phyloP scores from a whole-genome alignment of 1,284 basidiomycete species.

The Marasmius sp. region DNA sequence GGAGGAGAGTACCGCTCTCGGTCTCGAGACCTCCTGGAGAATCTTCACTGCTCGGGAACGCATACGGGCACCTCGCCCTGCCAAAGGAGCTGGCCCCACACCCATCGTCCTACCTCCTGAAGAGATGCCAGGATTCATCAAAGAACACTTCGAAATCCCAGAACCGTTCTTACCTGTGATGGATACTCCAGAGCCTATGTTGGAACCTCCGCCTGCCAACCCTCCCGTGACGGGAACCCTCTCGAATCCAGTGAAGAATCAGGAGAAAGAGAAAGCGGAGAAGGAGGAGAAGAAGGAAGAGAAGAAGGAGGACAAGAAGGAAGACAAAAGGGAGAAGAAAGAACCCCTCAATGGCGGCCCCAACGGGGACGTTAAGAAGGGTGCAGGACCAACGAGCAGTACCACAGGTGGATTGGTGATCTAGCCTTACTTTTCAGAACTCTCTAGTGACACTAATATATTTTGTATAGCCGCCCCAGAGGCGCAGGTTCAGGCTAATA shows the following conservation, averaged over 20 bases:
- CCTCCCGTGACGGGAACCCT: background rate
- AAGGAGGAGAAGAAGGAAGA: background rate
- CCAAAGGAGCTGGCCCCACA: constrained; percentile 42
- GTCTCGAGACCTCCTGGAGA: constrained; percentile 57
- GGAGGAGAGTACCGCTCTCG: constrained; percentile 55
- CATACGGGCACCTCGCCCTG: constrained; percentile 38
- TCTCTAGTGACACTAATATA: constrained; percentile 7
- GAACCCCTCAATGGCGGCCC: constrained; percentile 2
- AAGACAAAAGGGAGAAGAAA: constrained; percentile 4
- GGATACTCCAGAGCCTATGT: constrained; percentile 13
- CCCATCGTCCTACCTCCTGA: constrained; percentile 31
- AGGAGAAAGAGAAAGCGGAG: background rate
- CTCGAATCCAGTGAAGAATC: background rate
- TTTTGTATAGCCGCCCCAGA: constrained; percentile 1
- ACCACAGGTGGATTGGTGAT: constrained; percentile 34
- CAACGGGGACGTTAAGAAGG: background rate
- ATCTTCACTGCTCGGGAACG: constrained; percentile 61
- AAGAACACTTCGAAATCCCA: constrained; percentile 37
- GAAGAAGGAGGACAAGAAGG: background rate
- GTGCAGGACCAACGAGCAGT: constrained; percentile 6
- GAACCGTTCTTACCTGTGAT: background rate
- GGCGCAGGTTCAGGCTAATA: background rate
- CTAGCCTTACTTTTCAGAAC: constrained; percentile 11
- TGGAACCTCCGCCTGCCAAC: constrained; percentile 2
- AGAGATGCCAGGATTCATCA: constrained; percentile 36